Conservation (phyloP, 2,329 filamentous ascomycete species). For the Escovopsis sp. region DNA sequence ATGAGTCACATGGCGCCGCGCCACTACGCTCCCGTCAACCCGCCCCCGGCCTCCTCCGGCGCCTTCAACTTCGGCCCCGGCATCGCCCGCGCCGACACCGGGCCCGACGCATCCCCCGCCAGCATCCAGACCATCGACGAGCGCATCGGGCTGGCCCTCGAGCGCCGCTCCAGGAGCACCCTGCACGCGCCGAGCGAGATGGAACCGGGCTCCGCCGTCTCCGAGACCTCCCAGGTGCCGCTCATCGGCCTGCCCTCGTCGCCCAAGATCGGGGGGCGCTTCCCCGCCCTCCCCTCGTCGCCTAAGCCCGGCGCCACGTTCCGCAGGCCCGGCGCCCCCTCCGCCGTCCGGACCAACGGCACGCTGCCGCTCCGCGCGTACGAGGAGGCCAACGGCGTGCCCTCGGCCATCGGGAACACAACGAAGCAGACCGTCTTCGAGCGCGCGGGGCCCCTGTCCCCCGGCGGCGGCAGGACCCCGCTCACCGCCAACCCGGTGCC, state of each 20-base stretch:
- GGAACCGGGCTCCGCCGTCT: constrained; percentile 37
- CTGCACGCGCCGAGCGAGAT: constrained; percentile 26
- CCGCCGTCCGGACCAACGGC: constrained; percentile 42
- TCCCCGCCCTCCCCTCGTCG: constrained; percentile 30
- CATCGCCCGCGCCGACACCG: constrained; percentile 13
- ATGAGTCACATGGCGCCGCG: constrained; percentile 43
- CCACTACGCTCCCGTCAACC: constrained; percentile 41
- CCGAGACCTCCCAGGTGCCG: constrained; percentile 34
- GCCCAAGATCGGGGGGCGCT: constrained; percentile 20
- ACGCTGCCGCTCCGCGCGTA: constrained; percentile 47
- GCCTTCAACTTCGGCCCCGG: constrained; percentile 15
- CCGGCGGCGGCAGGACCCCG: constrained; percentile 45
- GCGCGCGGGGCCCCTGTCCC: constrained; percentile 37
- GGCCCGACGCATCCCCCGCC: constrained; percentile 24
- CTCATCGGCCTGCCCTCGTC: constrained; percentile 37
- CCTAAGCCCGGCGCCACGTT: constrained; percentile 38
- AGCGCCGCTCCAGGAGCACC: constrained; percentile 21
- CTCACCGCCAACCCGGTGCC: constrained; percentile 48
- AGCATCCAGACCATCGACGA: constrained; percentile 38
- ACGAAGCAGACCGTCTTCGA: constrained; percentile 54
- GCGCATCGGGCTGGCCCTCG: constrained; percentile 30
- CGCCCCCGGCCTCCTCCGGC: constrained; percentile 35
- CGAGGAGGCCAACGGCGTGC: constrained; percentile 39
- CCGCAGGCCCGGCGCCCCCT: constrained; percentile 32
- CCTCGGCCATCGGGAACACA: constrained; percentile 28